Base-by-base conservation (phyloP, 192 early-diverging fungal species). In the Rhizophagus clarus region DNA sequence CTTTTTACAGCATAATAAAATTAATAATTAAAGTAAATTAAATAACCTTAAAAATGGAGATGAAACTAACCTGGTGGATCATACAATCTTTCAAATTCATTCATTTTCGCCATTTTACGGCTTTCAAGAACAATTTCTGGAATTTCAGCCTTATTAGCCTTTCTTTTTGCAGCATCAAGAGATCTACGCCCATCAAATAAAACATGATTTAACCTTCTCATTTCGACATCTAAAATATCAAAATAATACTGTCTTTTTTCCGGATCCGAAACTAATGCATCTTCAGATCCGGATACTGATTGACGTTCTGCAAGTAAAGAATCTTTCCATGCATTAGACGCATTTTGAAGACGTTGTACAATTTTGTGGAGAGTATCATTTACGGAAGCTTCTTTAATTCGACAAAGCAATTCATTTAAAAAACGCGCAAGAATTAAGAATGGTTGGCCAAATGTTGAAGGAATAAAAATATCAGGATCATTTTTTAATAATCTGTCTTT, bases 351-450 rank as follows among this genome's bases (percentile, higher is more conserved):
- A 0, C 20, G 61, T 8, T 31, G 63, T 15, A 32, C 31, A 61
- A 37, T 70, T 49, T 47, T 77, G 80, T 5, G 24, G 9, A 20
- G 14, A 1, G 26, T 74, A 70, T 31, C 79, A 80, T 26, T 77
- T 4, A 79, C 60, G 15, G 70, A 78, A 7, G 84, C 82, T 22
- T 85, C 81, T 29, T 72, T 72, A 22, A 82, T 80, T 14, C 84
- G 81, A 85, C 61, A 81, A n/a, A 85, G 60, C 5, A 85, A 22
- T 34, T 87, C 82, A 80, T 85, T 85, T 4, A 85, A 62, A 2
- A 87, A 68, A 2, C 84, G 76, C 0, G 79, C 81, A 61, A 87
- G 79, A 14, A 77, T 74, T 3, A 87, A 61, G 11, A 87, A 70
- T 4, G 81, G 79, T 37, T 77, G 72, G 10, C 71, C 71, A 7